These are phyloP conservation scores for Lactarius sp. DNA, from an alignment of 768 basidiomycete species.

Conservation along the genomic window DNA sequence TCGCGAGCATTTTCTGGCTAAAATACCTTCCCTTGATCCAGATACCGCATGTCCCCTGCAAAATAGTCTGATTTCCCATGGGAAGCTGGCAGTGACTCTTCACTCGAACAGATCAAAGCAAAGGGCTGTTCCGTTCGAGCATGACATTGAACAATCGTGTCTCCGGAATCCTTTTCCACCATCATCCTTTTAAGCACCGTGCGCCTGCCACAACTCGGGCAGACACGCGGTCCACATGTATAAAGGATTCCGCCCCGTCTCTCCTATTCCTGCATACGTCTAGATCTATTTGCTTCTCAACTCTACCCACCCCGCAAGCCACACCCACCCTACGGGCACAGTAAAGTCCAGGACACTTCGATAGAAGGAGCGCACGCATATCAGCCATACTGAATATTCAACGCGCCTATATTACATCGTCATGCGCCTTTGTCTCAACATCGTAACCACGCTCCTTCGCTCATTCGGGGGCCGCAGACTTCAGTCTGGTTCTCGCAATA, in stretches of 20 bases:
- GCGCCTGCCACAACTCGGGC: neutral
- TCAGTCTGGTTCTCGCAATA: neutral
- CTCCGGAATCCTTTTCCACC: neutral
- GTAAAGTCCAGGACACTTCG: neutral
- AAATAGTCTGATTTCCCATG: neutral
- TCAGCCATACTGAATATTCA: neutral
- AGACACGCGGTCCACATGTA: neutral
- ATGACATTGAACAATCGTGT: neutral
- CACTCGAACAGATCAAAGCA: neutral
- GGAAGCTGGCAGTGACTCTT: neutral
- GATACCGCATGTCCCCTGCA: neutral
- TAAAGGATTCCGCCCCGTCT: neutral
- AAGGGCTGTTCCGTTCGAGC: neutral
- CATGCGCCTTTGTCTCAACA: conserved; percentile 14
- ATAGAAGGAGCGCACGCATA: neutral
- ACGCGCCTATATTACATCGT: neutral
- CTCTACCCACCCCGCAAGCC: neutral
- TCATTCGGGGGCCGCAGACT: conserved; percentile 9
- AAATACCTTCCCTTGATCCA: neutral
- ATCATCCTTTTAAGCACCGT: neutral
- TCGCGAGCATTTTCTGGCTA: neutral
- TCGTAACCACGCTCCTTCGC: conserved; percentile 5
- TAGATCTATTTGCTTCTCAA: neutral
- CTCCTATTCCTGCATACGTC: neutral
- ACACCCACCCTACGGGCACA: neutral